phyloP scores from a whole-genome alignment of 352 stramenopile species.

The Phytopythium mirpurense region DNA sequence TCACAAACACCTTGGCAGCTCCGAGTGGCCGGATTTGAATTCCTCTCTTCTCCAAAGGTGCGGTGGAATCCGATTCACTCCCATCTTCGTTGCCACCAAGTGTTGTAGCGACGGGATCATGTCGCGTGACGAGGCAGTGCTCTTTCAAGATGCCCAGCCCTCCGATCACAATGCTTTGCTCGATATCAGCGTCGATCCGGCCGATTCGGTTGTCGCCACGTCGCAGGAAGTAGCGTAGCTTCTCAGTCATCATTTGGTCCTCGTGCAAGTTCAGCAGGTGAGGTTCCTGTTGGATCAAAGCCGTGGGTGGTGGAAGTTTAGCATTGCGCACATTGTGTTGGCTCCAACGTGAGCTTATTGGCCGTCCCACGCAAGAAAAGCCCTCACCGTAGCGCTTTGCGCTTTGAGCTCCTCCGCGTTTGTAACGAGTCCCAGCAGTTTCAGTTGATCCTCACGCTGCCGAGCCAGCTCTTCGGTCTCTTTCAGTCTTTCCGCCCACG shows the following conservation, averaged over 20 bases:
- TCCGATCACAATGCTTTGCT: constrained; percentile 74
- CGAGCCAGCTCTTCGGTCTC: constrained; percentile 79
- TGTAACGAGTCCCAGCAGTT: constrained; percentile 54
- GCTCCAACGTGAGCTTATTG: too few relatives aligned
- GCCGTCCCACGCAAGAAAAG: too few relatives aligned
- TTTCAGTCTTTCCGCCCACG: constrained; percentile 71
- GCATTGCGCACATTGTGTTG: too few relatives aligned
- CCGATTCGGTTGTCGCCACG: constrained; percentile 54
- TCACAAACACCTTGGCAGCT: constrained; percentile 65
- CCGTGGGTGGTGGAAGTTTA: too few relatives aligned
- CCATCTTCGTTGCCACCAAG: background rate
- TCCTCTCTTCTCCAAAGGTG: background rate
- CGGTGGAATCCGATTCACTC: background rate
- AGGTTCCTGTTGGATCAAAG: constrained; percentile 33
- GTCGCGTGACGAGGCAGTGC: constrained; percentile 45
- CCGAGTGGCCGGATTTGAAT: constrained; percentile 7
- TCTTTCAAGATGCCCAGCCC: constrained; percentile 77
- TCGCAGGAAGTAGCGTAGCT: constrained; percentile 77
- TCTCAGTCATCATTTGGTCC: constrained; percentile 83
- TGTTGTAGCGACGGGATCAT: background rate
- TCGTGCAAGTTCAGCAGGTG: constrained; percentile 86
- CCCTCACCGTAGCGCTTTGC: constrained; percentile 39
- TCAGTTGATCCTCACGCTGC: constrained; percentile 76
- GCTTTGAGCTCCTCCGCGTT: constrained; percentile 52
- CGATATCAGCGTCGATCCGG: constrained; percentile 49